A percentile compares a stretch with the other conserved stretches of the same genome.
Conservation (phyloP, 345 rosid genomes). For the Noccaea bulbosa region DNA sequence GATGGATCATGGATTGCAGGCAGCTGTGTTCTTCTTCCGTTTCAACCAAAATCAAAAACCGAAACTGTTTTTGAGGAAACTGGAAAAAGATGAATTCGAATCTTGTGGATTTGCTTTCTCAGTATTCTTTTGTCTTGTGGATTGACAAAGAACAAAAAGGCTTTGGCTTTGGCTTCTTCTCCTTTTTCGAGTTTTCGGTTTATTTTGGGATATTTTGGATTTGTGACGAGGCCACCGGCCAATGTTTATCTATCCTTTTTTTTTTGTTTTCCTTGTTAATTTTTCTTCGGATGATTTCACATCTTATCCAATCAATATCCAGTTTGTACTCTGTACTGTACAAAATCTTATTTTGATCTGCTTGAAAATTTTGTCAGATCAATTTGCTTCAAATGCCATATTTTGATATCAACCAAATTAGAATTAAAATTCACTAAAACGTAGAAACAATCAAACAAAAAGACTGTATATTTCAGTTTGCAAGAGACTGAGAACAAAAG, state of each 20-base stretch:
- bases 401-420: too few relatives aligned
- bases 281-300: neutral
- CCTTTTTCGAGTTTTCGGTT: neutral
- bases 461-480: slow-evolving; percentile 25
- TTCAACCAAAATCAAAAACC: slow-evolving; percentile 10
- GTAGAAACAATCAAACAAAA: too few relatives aligned
- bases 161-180: slow-evolving; percentile 21
- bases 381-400: too few relatives aligned
- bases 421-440: neutral
- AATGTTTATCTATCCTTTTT: slow-evolving; percentile 42
- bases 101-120: slow-evolving; percentile 28
- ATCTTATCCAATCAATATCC: slow-evolving; percentile 22
- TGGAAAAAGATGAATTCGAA: slow-evolving; percentile 5
- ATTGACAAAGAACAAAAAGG: slow-evolving; percentile 23
- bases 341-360: neutral
- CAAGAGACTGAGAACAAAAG: slow-evolving; percentile 17
- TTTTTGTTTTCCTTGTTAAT: neutral
- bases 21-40: slow-evolving; percentile 3
- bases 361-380: too few relatives aligned
- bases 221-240: slow-evolving; percentile 48
- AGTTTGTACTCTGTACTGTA: neutral
- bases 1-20: slow-evolving; percentile 4
- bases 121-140: slow-evolving; percentile 1
- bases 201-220: slow-evolving; percentile 31
- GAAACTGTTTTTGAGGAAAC: slow-evolving; percentile 20